Conservation (phyloP, 2,329 filamentous ascomycete species). For the Chaetomium globosum region DNA sequence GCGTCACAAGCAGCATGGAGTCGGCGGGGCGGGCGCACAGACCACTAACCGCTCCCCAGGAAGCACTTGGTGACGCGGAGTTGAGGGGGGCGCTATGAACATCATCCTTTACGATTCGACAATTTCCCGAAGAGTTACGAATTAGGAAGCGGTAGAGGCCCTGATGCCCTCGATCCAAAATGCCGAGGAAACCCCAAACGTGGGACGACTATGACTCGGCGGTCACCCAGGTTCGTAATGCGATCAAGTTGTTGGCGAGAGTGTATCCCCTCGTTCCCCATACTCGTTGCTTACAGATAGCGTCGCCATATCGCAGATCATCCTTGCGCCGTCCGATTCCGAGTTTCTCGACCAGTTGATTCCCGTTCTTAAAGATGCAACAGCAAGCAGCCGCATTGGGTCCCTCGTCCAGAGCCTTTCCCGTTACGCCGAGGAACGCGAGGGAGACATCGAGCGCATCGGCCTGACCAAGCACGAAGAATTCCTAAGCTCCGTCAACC, state of each 20-base stretch:
- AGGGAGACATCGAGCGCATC: slow-evolving; percentile 89
- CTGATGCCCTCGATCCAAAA: slow-evolving; percentile 35
- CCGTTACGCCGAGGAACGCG: slow-evolving; percentile 81
- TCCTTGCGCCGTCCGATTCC: slow-evolving; percentile 84
- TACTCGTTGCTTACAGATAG: not conserved
- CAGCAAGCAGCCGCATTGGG: slow-evolving; percentile 70
- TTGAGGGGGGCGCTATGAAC: slow-evolving; percentile 18
- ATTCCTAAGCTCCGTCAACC: slow-evolving; percentile 90
- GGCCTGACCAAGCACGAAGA: slow-evolving; percentile 96
- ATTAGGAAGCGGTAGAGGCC: not conserved
- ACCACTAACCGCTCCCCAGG: too few relatives aligned
- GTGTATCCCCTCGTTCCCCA: not conserved
- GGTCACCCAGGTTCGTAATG: slow-evolving; percentile 48
- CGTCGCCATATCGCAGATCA: slow-evolving; percentile 63
- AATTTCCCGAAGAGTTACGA: not conserved
- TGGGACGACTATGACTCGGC: slow-evolving; percentile 53
- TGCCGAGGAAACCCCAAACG: slow-evolving; percentile 51
- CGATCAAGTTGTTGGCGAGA: not conserved
- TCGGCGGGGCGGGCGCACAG: not conserved
- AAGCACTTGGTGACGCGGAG: not conserved
- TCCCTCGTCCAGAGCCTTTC: slow-evolving; percentile 77
- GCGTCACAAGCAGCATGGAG: not conserved
- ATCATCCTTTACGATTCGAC: not conserved
- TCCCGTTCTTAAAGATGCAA: slow-evolving; percentile 88
- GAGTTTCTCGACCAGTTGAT: slow-evolving; percentile 97